phyloP scores from a whole-genome alignment of 2,329 filamentous ascomycete genomes.

The Orbilia oligospora region DNA sequence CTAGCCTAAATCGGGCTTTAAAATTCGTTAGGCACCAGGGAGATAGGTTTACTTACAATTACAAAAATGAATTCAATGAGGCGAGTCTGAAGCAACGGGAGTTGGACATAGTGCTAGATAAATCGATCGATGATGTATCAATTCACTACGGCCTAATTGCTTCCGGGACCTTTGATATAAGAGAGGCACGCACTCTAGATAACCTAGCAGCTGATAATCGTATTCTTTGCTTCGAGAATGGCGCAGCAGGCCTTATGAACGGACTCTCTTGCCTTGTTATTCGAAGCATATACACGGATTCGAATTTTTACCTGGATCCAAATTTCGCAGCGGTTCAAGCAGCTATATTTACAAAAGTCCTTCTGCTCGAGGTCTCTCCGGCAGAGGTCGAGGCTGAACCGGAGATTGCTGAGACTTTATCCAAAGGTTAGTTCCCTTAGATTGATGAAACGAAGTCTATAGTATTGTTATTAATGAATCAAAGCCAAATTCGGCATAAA shows the following conservation, averaged over 20 bases:
- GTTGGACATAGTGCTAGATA: not conserved
- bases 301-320: constrained; percentile 8
- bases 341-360: constrained; percentile 13
- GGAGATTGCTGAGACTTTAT: not conserved
- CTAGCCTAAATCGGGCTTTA: not conserved
- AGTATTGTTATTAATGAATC: constrained; percentile 62
- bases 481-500: constrained; percentile 45
- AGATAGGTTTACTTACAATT: not conserved
- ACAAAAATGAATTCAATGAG: not conserved
- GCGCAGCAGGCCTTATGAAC: not conserved
- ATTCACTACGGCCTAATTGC: not conserved
- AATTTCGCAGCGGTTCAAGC: not conserved
- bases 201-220: not conserved
- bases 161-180: not conserved
- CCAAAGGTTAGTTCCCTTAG: constrained; percentile 61
- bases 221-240: constrained; percentile 51
- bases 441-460: constrained; percentile 58
- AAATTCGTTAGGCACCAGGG: not conserved
- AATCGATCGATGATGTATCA: not conserved
- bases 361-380: not conserved
- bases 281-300: constrained; percentile 3
- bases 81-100: not conserved
- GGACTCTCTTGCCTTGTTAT: constrained; percentile 9
- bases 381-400: not conserved
- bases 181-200: not conserved